Percentiles rank a stretch among this genome's conserved stretches.
These are phyloP conservation scores for Strigomonas galati DNA, from an alignment of 208 protist species.

Conservation along the genomic window DNA sequence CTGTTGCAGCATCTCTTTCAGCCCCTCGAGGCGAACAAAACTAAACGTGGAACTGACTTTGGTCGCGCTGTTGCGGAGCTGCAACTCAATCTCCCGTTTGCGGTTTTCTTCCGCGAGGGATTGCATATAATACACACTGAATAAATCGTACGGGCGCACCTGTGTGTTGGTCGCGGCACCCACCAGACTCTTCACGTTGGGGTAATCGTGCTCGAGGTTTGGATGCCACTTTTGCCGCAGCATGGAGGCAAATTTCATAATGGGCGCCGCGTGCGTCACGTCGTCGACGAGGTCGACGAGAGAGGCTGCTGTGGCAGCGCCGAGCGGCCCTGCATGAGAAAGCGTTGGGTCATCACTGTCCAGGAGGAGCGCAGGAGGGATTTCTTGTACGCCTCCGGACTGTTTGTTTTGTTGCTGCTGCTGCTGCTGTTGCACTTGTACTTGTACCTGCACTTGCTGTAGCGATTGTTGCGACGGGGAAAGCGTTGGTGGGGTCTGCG, in stretches of 20 bases:
- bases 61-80: constrained; percentile 42
- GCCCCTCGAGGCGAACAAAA: constrained; percentile 50
- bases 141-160: constrained; percentile 18
- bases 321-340: background rate
- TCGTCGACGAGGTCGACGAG: background rate
- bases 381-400: background rate
- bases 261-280: background rate
- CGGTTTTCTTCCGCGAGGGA: constrained; percentile 42
- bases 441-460: background rate
- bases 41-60: constrained; percentile 63
- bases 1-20: constrained; percentile 48
- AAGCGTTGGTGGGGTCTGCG: no score
- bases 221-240: background rate
- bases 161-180: background rate
- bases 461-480: background rate
- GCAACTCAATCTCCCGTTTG: constrained; percentile 49
- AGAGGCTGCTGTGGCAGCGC: background rate
- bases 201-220: background rate
- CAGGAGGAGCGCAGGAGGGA: background rate
- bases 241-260: background rate
- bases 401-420: background rate
- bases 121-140: constrained; percentile 52
- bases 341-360: background rate
- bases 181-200: background rate
- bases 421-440: background rate